Evolutionary conservation across 2,329 filamentous ascomycete species (phyloP).

Genomic region (Hymenoscyphus fructigenus): DNA sequence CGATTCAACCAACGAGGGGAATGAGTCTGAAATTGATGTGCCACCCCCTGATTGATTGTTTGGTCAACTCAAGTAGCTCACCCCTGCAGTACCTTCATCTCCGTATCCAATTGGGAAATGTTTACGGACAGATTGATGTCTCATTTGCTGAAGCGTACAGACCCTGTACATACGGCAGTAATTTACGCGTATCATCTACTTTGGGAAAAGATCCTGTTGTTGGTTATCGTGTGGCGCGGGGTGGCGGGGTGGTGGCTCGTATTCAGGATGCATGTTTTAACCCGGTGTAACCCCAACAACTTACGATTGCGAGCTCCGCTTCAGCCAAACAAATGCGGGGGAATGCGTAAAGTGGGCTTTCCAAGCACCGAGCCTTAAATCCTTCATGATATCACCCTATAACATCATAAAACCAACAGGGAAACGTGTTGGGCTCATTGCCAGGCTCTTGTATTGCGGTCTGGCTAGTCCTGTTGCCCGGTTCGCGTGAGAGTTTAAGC

Average conservation of each 20-base stretch:
- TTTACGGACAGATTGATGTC: background rate
- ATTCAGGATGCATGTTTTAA: background rate
- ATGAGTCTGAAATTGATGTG: background rate
- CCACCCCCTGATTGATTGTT: background rate
- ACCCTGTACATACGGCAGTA: background rate
- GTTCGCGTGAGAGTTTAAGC: background rate
- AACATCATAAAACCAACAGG: background rate
- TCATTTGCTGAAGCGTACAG: background rate
- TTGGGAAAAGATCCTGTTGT: background rate
- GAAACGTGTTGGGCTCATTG: background rate
- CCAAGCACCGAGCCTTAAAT: background rate
- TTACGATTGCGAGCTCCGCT: background rate
- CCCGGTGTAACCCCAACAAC: background rate
- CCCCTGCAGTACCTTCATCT: background rate
- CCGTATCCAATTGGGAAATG: background rate
- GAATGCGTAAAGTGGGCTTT: background rate
- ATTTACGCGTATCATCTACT: background rate
- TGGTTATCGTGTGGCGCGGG: background rate
- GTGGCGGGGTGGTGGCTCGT: conserved; percentile 1
- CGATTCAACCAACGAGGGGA: background rate
- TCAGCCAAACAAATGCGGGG: background rate
- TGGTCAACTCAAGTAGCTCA: background rate
- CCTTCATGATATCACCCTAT: background rate
- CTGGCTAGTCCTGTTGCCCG: background rate
- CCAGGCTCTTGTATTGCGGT: background rate